These are phyloP conservation scores for Puccinia polysora DNA, from an alignment of 1,284 basidiomycete species.

Conservation along the genomic window DNA sequence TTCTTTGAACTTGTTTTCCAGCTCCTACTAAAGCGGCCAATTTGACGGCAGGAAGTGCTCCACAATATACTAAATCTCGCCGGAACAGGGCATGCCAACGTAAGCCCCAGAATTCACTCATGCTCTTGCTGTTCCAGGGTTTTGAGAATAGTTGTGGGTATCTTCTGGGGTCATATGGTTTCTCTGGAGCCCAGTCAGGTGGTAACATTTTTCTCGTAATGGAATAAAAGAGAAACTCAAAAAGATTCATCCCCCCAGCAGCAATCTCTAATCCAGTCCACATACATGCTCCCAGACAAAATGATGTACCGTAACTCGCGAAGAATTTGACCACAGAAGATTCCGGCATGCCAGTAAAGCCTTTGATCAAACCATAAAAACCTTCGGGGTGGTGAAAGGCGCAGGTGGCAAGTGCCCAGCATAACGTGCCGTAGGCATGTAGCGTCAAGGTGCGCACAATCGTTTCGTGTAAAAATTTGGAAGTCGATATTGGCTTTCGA, in stretches of 20 bases:
- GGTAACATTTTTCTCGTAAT: constrained; percentile 21
- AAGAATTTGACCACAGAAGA: constrained; percentile 2
- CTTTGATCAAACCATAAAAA: constrained; percentile 22
- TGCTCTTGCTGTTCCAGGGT: constrained; percentile 30
- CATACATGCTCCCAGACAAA: constrained; percentile 37
- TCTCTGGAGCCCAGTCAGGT: constrained; percentile 19
- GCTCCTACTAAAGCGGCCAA: constrained; percentile 5
- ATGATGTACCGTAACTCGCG: constrained; percentile 27
- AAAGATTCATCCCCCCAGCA: constrained; percentile 27
- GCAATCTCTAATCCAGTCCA: constrained; percentile 31
- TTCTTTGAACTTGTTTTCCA: constrained; percentile 18
- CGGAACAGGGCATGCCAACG: constrained; percentile 40
- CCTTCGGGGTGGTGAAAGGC: constrained; percentile 31
- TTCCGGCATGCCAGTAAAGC: constrained; percentile 9
- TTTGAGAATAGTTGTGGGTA: constrained; percentile 34
- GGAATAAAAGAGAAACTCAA: constrained; percentile 24
- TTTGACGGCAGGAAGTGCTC: constrained; percentile 23
- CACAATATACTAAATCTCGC: constrained; percentile 28
- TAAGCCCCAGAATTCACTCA: constrained; percentile 39
- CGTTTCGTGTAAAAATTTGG: constrained; percentile 11
- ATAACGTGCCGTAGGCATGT: constrained; percentile 23
- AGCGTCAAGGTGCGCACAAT: neutral
- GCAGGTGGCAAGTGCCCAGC: constrained; percentile 24
- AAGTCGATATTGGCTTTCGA: constrained; percentile 17
- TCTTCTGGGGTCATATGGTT: constrained; percentile 22